phyloP scores from a whole-genome alignment of 2,329 filamentous ascomycete species.

The Thelonectria blattea region DNA sequence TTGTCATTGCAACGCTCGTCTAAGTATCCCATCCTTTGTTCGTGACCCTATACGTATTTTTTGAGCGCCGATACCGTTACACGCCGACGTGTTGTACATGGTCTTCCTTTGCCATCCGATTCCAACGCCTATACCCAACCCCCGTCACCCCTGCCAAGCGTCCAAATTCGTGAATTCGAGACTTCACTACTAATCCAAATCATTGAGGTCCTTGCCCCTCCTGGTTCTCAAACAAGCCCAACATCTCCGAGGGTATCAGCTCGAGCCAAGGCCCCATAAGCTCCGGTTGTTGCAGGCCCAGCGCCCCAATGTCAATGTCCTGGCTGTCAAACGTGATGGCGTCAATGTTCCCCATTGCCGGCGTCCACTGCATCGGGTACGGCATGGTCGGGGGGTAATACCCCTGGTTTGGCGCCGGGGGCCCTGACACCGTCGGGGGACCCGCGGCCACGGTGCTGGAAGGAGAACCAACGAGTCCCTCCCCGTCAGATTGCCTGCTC shows the following conservation, averaged over 20 bases:
- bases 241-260: conserved; percentile 70
- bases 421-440: conserved; percentile 21
- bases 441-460: conserved; percentile 45
- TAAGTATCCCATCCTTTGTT: too few species aligned
- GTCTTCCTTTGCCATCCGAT: too few species aligned
- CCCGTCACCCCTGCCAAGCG: too few species aligned
- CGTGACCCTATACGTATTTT: too few species aligned
- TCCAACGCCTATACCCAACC: too few species aligned
- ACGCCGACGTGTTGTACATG: too few species aligned
- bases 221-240: conserved; percentile 59
- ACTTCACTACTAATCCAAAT: neutral
- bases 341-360: conserved; percentile 46
- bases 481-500: conserved; percentile 50
- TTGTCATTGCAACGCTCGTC: too few species aligned
- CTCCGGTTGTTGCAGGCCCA: conserved; percentile 64
- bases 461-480: conserved; percentile 51
- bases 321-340: conserved; percentile 77
- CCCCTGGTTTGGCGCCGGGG: conserved; percentile 28
- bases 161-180: too few species aligned
- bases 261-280: conserved; percentile 76
- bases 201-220: conserved; percentile 31
- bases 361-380: conserved; percentile 41
- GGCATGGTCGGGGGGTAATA: conserved; percentile 40
- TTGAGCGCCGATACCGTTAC: too few species aligned
- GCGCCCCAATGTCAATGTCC: conserved; percentile 74